Evolutionary conservation across 345 rosid genomes (phyloP).

Genomic region (Orychophragmus violaceus): DNA sequence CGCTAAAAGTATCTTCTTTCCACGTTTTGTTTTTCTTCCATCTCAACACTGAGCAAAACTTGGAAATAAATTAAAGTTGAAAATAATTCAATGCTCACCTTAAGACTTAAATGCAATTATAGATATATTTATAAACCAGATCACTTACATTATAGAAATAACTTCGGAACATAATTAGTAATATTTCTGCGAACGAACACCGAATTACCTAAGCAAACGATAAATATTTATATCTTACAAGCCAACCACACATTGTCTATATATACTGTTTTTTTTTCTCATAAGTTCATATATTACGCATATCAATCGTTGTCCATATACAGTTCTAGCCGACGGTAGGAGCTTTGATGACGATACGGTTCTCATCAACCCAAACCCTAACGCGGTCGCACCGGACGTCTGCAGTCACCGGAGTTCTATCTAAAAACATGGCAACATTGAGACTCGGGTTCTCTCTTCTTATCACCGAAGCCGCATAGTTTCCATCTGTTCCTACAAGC

Average conservation of each 20-base stretch:
- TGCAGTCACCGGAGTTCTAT: neutral
- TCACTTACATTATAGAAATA: neutral
- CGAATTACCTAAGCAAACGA: neutral
- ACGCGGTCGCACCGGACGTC: constrained; percentile 30
- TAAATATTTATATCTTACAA: neutral
- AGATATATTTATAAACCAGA: neutral
- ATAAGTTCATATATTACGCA: neutral
- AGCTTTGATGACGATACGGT: neutral
- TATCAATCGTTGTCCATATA: neutral
- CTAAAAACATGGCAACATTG: constrained; percentile 14
- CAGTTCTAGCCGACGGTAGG: constrained; percentile 26
- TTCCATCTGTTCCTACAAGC: constrained; percentile 27
- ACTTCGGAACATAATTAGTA: neutral
- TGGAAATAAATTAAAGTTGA: neutral
- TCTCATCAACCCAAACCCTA: constrained; percentile 24
- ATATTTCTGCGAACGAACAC: neutral
- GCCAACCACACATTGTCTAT: neutral
- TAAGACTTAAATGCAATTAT: neutral
- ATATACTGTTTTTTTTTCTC: neutral
- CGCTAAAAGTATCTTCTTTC: neutral
- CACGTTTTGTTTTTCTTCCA: neutral
- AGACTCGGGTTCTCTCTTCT: constrained; percentile 17
- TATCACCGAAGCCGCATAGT: constrained; percentile 17
- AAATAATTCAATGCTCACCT: neutral
- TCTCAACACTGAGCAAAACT: neutral